Conservation (phyloP, 139 green algal species). For the Chlamydomonas incerta region DNA sequence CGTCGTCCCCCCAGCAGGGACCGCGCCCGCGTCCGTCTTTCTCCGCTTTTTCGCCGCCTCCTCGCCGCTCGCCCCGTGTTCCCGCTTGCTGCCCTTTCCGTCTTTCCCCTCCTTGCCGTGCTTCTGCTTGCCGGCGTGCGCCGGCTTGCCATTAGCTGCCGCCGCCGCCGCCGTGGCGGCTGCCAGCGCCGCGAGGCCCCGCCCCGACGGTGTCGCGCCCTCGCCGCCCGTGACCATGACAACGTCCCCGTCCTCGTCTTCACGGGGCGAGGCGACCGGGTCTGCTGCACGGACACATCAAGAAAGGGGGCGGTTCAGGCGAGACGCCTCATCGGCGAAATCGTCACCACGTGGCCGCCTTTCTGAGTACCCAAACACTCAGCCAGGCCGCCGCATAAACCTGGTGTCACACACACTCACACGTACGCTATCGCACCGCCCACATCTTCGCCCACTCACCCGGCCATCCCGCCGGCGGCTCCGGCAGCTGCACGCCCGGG, state of each 20-base stretch:
- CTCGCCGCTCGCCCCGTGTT: not conserved
- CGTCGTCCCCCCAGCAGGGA: not conserved
- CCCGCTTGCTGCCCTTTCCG: not conserved
- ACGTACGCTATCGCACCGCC: not conserved
- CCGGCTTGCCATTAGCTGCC: not conserved
- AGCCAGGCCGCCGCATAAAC: no score
- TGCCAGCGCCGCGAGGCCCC: not conserved
- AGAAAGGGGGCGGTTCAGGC: no score
- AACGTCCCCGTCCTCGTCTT: not conserved
- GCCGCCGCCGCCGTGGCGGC: not conserved
- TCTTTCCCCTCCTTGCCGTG: not conserved
- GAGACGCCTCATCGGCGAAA: not conserved
- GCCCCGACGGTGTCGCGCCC: not conserved
- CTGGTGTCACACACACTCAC: no score
- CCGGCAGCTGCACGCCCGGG: slow-evolving; percentile 13
- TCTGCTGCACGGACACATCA: not conserved
- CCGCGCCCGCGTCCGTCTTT: not conserved
- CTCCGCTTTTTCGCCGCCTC: not conserved
- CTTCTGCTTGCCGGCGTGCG: not conserved
- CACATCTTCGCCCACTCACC: not conserved
- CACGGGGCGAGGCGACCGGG: no score
- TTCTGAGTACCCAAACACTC: no score
- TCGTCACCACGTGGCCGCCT: not conserved
- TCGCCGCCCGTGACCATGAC: not conserved
- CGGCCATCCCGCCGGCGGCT: not conserved